Evolutionary conservation across 1,284 basidiomycete genomes (phyloP).

Genomic region (Cystobasidiaceae sp.): DNA sequence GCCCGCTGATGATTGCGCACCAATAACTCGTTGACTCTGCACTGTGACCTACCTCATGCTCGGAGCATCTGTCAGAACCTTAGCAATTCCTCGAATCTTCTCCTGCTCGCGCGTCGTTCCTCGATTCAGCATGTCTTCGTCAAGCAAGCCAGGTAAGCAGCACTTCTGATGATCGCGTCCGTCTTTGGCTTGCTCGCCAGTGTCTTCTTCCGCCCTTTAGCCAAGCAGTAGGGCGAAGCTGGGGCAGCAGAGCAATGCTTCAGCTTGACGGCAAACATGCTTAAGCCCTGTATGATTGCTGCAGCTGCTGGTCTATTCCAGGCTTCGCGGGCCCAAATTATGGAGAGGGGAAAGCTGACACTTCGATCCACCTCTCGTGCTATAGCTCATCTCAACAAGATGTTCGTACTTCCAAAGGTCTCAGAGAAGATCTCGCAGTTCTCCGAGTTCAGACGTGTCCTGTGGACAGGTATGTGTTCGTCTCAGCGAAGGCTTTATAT

Average conservation of each 20-base stretch:
- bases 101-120: background rate
- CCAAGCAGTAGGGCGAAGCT: too few species aligned
- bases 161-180: background rate
- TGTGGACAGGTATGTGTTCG: constrained; percentile 48
- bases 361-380: too few species aligned
- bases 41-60: constrained; percentile 9
- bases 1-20: too few species aligned
- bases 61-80: background rate
- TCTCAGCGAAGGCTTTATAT: too few species aligned
- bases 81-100: background rate
- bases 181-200: too few species aligned
- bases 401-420: constrained; percentile 28
- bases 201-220: too few species aligned
- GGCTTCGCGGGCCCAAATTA: too few species aligned
- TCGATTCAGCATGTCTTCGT: constrained; percentile 25
- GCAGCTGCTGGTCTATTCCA: too few species aligned
- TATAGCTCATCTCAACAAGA: constrained; percentile 29
- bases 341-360: background rate
- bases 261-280: too few species aligned
- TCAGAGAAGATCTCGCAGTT: constrained; percentile 4
- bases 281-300: too few species aligned
- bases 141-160: constrained; percentile 22
- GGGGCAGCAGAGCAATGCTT: too few species aligned
- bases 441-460: constrained; percentile 47
- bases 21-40: too few species aligned